Evolutionary conservation across 495 filamentous ascomycete species (phyloP).

Genomic region (Aspergillus mulundensis): DNA sequence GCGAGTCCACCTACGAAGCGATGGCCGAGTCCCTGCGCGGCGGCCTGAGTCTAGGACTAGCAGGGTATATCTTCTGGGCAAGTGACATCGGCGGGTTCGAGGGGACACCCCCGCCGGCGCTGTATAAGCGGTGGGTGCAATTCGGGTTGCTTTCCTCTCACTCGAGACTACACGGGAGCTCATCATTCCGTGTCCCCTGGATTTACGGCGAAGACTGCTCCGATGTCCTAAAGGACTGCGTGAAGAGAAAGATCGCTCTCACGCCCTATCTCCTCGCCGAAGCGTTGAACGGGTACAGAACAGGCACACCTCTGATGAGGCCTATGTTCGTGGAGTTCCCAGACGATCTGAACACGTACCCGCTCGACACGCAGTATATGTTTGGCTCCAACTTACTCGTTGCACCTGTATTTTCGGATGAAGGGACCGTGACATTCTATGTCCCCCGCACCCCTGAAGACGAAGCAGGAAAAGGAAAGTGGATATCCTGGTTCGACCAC

Average conservation of each 20-base stretch:
- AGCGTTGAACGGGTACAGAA: constrained; percentile 39
- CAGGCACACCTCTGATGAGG: constrained; percentile 53
- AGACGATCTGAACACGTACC: constrained; percentile 56
- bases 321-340: constrained; percentile 65
- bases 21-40: constrained; percentile 71
- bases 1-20: constrained; percentile 66
- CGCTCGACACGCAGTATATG: constrained; percentile 66
- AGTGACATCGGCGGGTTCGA: constrained; percentile 73
- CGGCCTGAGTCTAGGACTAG: constrained; percentile 61
- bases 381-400: constrained; percentile 55
- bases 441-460: constrained; percentile 40
- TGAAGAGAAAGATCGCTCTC: constrained; percentile 56
- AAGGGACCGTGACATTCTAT: constrained; percentile 58
- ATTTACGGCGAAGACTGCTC: constrained; percentile 62
- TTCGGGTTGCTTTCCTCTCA: constrained; percentile 67
- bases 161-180: constrained; percentile 62
- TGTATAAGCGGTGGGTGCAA: constrained; percentile 75
- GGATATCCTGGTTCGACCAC: constrained; percentile 48
- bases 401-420: constrained; percentile 58
- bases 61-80: constrained; percentile 66
- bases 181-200: constrained; percentile 69
- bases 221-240: constrained; percentile 53
- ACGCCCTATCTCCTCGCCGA: constrained; percentile 61
- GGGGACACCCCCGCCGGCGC: constrained; percentile 59
- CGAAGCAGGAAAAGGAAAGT: constrained; percentile 42